Percentiles rank a stretch among this genome's conserved stretches.
phyloP scores from a whole-genome alignment of 495 filamentous ascomycete genomes.

The Penicillium pulvis region DNA sequence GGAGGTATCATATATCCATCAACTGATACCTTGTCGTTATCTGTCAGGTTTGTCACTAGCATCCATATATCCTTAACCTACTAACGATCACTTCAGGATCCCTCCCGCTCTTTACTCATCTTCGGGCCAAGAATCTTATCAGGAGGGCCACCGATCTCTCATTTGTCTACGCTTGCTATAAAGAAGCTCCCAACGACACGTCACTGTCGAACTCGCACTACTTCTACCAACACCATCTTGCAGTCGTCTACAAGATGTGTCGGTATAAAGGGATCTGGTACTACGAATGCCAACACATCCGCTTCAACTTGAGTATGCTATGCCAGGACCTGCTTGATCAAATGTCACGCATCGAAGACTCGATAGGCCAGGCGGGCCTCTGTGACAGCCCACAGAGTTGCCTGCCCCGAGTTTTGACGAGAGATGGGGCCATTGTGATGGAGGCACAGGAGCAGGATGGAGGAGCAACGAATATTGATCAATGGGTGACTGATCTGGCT shows the following conservation, averaged over 20 bases:
- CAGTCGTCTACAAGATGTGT: constrained; percentile 19
- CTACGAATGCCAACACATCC: constrained; percentile 22
- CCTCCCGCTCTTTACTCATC: too few relatives aligned
- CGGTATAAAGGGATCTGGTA: constrained; percentile 21
- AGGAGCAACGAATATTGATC: not conserved
- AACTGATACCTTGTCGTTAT: too few relatives aligned
- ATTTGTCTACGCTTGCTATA: too few relatives aligned
- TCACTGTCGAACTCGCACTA: too few relatives aligned
- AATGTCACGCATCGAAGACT: constrained; percentile 17
- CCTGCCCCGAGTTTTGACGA: not conserved
- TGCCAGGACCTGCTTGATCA: constrained; percentile 21
- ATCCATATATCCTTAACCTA: too few relatives aligned
- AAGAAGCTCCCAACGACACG: too few relatives aligned
- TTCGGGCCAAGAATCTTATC: too few relatives aligned
- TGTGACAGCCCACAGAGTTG: constrained; percentile 8
- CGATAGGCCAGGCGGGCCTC: not conserved
- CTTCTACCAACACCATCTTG: too few relatives aligned
- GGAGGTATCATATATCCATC: too few relatives aligned
- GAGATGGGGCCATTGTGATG: not conserved
- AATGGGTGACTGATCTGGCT: constrained; percentile 4
- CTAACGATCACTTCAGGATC: too few relatives aligned
- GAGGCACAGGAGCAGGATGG: not conserved
- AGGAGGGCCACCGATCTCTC: too few relatives aligned
- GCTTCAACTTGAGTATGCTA: constrained; percentile 28
- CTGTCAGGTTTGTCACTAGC: too few relatives aligned